These are phyloP conservation scores for Coniosporium apollinis DNA, from an alignment of 495 filamentous ascomycete species.

Conservation along the genomic window DNA sequence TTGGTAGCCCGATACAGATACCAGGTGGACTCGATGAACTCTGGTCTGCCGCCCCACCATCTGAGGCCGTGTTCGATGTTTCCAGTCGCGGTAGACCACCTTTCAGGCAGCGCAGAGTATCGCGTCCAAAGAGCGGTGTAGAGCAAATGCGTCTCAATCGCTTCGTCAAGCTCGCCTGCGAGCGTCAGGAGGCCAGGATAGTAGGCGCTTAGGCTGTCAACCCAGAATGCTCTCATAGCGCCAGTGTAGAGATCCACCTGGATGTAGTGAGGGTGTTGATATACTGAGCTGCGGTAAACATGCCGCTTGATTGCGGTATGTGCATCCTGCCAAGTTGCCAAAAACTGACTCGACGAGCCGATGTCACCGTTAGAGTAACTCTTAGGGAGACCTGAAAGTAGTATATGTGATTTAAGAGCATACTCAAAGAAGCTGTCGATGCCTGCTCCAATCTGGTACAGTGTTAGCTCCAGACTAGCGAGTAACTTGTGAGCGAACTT, in stretches of 20 bases:
- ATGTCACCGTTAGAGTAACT: constrained; percentile 12
- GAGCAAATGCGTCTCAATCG: constrained; percentile 70
- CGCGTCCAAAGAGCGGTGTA: constrained; percentile 88
- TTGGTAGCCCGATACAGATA: constrained; percentile 83
- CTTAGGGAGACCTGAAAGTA: constrained; percentile 47
- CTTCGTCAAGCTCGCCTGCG: constrained; percentile 79
- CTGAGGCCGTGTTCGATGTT: constrained; percentile 71
- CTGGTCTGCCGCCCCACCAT: constrained; percentile 90
- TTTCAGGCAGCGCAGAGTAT: constrained; percentile 80
- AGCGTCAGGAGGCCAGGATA: constrained; percentile 83
- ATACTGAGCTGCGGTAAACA: constrained; percentile 44
- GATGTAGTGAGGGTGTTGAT: constrained; percentile 79
- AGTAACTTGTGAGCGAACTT: constrained; percentile 17
- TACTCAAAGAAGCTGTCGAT: constrained; percentile 98
- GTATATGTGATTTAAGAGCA: constrained; percentile 79
- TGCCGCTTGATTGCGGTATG: constrained; percentile 78
- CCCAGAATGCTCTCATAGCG: constrained; percentile 68
- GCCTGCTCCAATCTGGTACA: constrained; percentile 61
- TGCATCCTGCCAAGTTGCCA: constrained; percentile 70
- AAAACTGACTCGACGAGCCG: constrained; percentile 56
- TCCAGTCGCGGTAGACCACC: constrained; percentile 79
- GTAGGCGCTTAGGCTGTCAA: constrained; percentile 87
- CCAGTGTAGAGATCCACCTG: constrained; percentile 82
- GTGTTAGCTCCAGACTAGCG: too few species aligned
- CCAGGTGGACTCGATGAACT: constrained; percentile 93